Evolutionary conservation across 2,329 filamentous ascomycete genomes (phyloP).

Genomic region (Chaetomium olivaceum): DNA sequence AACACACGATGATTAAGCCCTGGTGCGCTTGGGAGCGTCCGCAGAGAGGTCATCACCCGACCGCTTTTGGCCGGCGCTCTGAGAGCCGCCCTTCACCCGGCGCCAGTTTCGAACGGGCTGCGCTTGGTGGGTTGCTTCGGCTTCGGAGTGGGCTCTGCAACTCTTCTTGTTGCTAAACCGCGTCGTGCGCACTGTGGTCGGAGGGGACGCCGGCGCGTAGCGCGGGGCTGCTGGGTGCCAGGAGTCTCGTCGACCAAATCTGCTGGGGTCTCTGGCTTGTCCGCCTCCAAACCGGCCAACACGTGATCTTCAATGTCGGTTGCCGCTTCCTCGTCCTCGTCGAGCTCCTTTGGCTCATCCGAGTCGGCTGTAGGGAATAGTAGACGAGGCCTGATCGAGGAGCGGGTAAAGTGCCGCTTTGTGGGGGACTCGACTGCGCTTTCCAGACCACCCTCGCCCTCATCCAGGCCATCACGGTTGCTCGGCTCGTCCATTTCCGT

Average conservation of each 20-base stretch:
- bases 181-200: conserved; percentile 61
- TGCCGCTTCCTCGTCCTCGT: conserved; percentile 60
- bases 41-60: conserved; percentile 39
- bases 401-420: conserved; percentile 59
- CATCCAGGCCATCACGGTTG: conserved; percentile 39
- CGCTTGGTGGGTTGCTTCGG: conserved; percentile 40
- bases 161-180: conserved; percentile 55
- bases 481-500: conserved; percentile 43
- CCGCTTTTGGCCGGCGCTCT: conserved; percentile 47
- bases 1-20: conserved; percentile 26
- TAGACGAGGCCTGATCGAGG: conserved; percentile 70
- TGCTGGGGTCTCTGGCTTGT: conserved; percentile 42
- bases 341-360: conserved; percentile 41
- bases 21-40: conserved; percentile 44
- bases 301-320: conserved; percentile 60
- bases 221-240: conserved; percentile 55
- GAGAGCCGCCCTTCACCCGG: conserved; percentile 58
- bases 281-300: conserved; percentile 33
- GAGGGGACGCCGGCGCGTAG: conserved; percentile 61
- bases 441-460: conserved; percentile 38
- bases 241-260: conserved; percentile 40
- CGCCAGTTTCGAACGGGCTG: conserved; percentile 70
- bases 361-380: conserved; percentile 62
- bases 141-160: conserved; percentile 46
- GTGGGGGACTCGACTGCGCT: conserved; percentile 39